Conservation (phyloP, 768 basidiomycete genomes). For the Clavulina sp. region DNA sequence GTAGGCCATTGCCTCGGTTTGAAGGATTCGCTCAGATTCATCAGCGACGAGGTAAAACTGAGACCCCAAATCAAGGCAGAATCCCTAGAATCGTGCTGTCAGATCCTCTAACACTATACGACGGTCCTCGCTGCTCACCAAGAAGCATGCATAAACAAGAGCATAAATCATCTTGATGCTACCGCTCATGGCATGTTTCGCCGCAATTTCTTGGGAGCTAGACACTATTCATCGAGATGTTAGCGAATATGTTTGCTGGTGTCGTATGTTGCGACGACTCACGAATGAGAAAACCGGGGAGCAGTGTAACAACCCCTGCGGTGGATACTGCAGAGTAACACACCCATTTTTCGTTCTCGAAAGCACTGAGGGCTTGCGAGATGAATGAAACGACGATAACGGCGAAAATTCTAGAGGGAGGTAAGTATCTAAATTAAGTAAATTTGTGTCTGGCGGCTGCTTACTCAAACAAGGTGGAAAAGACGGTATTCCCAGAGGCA, state of each 20-base stretch:
- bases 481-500: conserved; percentile 58
- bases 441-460: conserved; percentile 15
- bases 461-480: conserved; percentile 86
- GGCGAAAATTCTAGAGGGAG: conserved; percentile 45
- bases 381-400: conserved; percentile 67
- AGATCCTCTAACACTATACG: not conserved
- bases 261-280: conserved; percentile 16
- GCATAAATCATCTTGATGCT: conserved; percentile 36
- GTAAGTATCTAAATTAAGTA: conserved; percentile 10
- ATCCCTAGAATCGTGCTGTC: conserved; percentile 27
- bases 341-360: conserved; percentile 40
- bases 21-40: conserved; percentile 29
- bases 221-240: conserved; percentile 34
- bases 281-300: conserved; percentile 77
- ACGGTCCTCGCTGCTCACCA: conserved; percentile 17
- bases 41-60: conserved; percentile 65
- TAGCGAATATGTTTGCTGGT: not conserved
- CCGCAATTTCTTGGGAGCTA: conserved; percentile 67
- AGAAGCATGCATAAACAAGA: conserved; percentile 69
- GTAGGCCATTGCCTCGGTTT: conserved; percentile 34
- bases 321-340: conserved; percentile 88
- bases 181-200: conserved; percentile 69
- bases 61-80: conserved; percentile 69
- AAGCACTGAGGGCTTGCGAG: conserved; percentile 66
- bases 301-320: conserved; percentile 68